Evolutionary conservation across 257 asterid species (phyloP).

Genomic region (Penstemon eatonii): DNA sequence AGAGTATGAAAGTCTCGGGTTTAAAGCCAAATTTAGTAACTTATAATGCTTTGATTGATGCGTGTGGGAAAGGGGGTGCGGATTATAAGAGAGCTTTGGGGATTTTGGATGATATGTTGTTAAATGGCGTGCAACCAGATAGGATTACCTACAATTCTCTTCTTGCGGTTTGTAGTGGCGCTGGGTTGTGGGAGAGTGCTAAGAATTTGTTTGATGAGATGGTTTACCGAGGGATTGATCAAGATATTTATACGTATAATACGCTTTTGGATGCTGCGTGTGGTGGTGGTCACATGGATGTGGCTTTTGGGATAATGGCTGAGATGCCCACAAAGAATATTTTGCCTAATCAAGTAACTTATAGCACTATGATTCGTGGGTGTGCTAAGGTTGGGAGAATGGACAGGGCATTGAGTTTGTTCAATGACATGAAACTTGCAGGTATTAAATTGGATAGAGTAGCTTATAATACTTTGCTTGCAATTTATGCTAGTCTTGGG

Average conservation of each 20-base stretch:
- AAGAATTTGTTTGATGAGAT: constrained; percentile 69
- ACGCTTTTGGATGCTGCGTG: constrained; percentile 89
- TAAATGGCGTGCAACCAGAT: constrained; percentile 77
- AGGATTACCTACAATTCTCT: constrained; percentile 90
- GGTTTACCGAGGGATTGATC: constrained; percentile 71
- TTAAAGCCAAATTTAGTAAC: constrained; percentile 91
- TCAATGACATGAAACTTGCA: constrained; percentile 79
- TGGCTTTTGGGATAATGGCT: constrained; percentile 75
- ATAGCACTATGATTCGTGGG: constrained; percentile 88
- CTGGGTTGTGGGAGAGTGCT: constrained; percentile 81
- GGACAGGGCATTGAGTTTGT: constrained; percentile 69
- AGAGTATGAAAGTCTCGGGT: constrained; percentile 71
- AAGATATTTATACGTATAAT: constrained; percentile 85
- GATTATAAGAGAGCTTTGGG: constrained; percentile 78
- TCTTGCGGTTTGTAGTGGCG: constrained; percentile 92
- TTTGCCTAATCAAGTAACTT: constrained; percentile 81
- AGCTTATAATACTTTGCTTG: constrained; percentile 79
- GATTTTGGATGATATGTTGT: constrained; percentile 70
- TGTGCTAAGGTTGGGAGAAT: constrained; percentile 81
- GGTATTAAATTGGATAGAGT: constrained; percentile 86
- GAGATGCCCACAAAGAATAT: constrained; percentile 68
- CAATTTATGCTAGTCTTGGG: constrained; percentile 85
- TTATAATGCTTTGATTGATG: constrained; percentile 84
- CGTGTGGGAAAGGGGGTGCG: constrained; percentile 97
- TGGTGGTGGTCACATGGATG: constrained; percentile 75